A percentile compares a stretch with the other conserved stretches of the same genome.
Evolutionary conservation across 2,329 filamentous ascomycete genomes (phyloP).

Genomic region (Aspergillus neotritici): DNA sequence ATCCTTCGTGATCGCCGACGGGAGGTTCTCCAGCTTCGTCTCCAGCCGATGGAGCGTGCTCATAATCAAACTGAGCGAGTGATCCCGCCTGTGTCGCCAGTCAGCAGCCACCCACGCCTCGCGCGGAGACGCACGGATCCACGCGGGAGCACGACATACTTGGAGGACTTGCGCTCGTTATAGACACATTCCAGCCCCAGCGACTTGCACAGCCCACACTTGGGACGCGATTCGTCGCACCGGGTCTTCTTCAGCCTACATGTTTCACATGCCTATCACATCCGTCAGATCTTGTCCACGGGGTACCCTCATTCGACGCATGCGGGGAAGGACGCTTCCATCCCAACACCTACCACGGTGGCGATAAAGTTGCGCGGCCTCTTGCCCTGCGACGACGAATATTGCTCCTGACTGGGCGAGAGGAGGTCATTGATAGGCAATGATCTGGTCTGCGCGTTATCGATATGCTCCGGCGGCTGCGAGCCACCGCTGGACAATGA

Average conservation of each 20-base stretch:
- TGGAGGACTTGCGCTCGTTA: conserved; percentile 49
- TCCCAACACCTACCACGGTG: conserved; percentile 26
- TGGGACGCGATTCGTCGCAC: conserved; percentile 51
- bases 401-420: conserved; percentile 29
- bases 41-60: conserved; percentile 51
- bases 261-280: conserved; percentile 47
- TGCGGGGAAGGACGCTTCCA: neutral
- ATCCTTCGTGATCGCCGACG: conserved; percentile 28
- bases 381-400: conserved; percentile 23
- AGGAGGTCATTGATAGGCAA: conserved; percentile 32
- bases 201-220: conserved; percentile 48
- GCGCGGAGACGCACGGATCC: neutral
- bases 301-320: neutral
- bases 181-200: conserved; percentile 48
- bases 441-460: conserved; percentile 18
- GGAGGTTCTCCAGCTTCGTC: conserved; percentile 47
- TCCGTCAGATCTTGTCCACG: neutral
- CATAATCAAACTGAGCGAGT: conserved; percentile 51
- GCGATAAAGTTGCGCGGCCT: conserved; percentile 38
- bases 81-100: conserved; percentile 41
- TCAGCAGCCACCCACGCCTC: conserved; percentile 9
- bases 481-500: conserved; percentile 21
- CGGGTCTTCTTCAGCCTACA: conserved; percentile 51
- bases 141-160: conserved; percentile 29
- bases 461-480: conserved; percentile 20